A percentile compares a stretch with the other conserved stretches of the same genome.
Conservation (phyloP, 768 basidiomycete species). For the Erythrobasidium yunnanense region DNA sequence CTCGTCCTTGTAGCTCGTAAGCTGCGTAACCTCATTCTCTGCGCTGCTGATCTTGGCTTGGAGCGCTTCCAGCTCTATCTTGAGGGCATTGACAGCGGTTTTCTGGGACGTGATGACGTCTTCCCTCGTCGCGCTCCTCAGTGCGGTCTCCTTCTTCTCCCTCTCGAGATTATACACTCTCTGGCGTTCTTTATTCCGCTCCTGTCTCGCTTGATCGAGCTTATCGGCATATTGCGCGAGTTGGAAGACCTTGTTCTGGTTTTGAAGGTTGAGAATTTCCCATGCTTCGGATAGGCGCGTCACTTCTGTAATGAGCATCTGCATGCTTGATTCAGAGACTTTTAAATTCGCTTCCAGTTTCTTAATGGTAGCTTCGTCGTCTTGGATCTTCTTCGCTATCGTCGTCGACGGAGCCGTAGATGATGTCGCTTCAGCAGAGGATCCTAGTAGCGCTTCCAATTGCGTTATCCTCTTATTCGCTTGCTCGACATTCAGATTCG, state of each 20-base stretch:
- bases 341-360: constrained; percentile 54
- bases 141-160: constrained; percentile 41
- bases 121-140: too few relatives aligned
- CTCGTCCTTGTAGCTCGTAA: too few relatives aligned
- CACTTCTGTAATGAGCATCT: constrained; percentile 68
- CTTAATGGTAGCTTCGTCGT: constrained; percentile 60
- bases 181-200: constrained; percentile 46
- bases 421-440: constrained; percentile 46
- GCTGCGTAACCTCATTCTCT: not conserved
- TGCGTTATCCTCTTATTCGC: constrained; percentile 45
- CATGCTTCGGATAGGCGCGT: constrained; percentile 76
- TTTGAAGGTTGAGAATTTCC: constrained; percentile 68
- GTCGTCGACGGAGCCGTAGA: constrained; percentile 48
- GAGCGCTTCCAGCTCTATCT: too few relatives aligned
- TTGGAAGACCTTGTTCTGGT: constrained; percentile 75
- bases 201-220: constrained; percentile 30
- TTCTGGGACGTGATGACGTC: too few relatives aligned
- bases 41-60: too few relatives aligned
- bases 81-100: too few relatives aligned
- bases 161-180: constrained; percentile 60
- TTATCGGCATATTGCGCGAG: constrained; percentile 64
- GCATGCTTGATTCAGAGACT: constrained; percentile 55
- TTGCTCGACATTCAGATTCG: constrained; percentile 34
- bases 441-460: constrained; percentile 59
- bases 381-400: too few relatives aligned